These are phyloP conservation scores for Saccharomycopsis schoenii DNA, from an alignment of 805 yeast species.

Conservation along the genomic window DNA sequence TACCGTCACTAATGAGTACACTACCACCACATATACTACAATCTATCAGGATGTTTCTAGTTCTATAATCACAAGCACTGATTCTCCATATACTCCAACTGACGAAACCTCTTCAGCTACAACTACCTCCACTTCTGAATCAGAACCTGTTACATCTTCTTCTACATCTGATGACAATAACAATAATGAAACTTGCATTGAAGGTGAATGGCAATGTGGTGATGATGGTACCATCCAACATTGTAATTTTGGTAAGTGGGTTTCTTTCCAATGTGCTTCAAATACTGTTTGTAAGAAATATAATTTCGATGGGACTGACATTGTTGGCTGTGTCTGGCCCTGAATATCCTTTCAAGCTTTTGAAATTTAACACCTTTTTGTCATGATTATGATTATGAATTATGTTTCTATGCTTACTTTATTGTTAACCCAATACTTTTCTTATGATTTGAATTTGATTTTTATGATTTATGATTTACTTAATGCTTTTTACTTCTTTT, in stretches of 20 bases:
- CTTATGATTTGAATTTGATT: background rate
- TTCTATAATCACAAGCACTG: background rate
- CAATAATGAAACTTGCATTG: constrained; percentile 28
- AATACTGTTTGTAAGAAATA: constrained; percentile 56
- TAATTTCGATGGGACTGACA: constrained; percentile 23
- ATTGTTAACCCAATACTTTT: background rate
- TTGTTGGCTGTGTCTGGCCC: constrained; percentile 22
- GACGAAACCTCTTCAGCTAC: constrained; percentile 23
- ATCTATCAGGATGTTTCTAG: background rate
- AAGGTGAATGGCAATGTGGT: constrained; percentile 48
- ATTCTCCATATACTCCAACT: constrained; percentile 19
- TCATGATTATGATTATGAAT: no score
- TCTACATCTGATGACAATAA: background rate
- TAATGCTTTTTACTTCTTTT: constrained; percentile 2
- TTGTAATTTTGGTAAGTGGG: constrained; percentile 53
- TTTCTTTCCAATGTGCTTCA: constrained; percentile 42
- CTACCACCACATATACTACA: background rate
- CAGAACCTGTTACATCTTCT: constrained; percentile 32
- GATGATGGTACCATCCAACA: constrained; percentile 42
- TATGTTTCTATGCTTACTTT: background rate
- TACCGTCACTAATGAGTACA: background rate
- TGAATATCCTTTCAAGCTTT: background rate
- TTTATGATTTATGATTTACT: background rate
- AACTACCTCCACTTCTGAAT: constrained; percentile 25
- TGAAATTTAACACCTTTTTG: no score